Percentiles rank a stretch among this genome's conserved stretches.
phyloP scores from a whole-genome alignment of 257 asterid species.

The Linaria vulgaris region DNA sequence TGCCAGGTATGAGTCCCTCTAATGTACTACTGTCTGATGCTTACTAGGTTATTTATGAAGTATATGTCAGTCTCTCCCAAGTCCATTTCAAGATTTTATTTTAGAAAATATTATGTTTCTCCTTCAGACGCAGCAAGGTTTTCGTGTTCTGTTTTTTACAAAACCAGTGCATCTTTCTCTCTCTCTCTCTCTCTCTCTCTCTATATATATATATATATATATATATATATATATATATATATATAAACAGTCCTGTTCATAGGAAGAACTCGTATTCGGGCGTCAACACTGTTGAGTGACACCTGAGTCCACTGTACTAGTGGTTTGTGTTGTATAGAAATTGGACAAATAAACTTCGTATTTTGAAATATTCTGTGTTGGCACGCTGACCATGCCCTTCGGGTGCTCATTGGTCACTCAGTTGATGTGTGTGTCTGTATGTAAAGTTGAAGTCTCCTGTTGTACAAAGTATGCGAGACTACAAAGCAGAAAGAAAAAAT shows the following conservation, averaged over 20 bases:
- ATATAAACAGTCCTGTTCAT: too few species aligned
- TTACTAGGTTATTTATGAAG: not conserved
- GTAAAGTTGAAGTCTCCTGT: constrained; percentile 2
- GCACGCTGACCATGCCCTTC: constrained; percentile 14
- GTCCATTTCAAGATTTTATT: not conserved
- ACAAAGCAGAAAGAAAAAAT: not conserved
- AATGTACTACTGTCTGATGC: not conserved
- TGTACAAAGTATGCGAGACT: not conserved
- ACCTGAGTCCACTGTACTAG: too few species aligned
- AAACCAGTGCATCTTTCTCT: too few species aligned
- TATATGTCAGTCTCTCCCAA: not conserved
- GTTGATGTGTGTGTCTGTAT: not conserved
- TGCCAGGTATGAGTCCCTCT: constrained; percentile 60
- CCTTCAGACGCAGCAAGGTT: not conserved
- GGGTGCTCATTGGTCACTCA: constrained; percentile 1
- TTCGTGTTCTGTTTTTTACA: constrained; percentile 1
- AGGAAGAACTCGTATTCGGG: too few species aligned
- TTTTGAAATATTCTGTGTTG: constrained; percentile 4
- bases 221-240: too few species aligned
- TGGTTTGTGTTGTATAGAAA: not conserved
- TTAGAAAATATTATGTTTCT: constrained; percentile 1
- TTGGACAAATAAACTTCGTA: not conserved
- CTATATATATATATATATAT: too few species aligned
- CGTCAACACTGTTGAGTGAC: too few species aligned
- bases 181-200: too few species aligned